Evolutionary conservation across 495 filamentous ascomycete genomes (phyloP).

Genomic region (Pseudotulostoma volvatum): DNA sequence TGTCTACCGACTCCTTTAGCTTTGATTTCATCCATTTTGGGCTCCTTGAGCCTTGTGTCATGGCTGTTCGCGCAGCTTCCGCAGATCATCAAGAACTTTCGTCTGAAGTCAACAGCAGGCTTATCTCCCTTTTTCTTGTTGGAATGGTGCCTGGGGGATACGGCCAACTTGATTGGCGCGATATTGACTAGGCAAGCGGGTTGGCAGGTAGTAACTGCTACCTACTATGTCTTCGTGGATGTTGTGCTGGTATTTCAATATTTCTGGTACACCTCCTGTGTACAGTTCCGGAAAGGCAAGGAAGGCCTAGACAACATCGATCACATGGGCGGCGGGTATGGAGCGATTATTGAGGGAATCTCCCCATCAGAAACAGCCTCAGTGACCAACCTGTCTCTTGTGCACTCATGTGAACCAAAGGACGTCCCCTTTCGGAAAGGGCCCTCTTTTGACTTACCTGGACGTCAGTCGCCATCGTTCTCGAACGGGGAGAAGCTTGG

Average conservation of each 20-base stretch:
- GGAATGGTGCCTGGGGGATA: constrained; percentile 54
- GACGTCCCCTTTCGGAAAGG: constrained; percentile 18
- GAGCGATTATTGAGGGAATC: constrained; percentile 18
- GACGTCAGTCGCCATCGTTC: constrained; percentile 17
- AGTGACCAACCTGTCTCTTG: constrained; percentile 4
- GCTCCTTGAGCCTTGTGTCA: constrained; percentile 46
- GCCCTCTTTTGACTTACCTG: constrained; percentile 7
- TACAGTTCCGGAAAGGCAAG: constrained; percentile 20
- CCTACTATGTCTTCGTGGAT: constrained; percentile 56
- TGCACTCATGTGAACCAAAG: constrained; percentile 12
- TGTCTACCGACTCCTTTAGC: constrained; percentile 53
- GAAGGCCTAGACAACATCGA: constrained; percentile 4
- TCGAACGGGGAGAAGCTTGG: constrained; percentile 26
- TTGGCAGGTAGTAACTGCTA: constrained; percentile 54
- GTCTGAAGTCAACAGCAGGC: constrained; percentile 47
- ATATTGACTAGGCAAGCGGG: constrained; percentile 48
- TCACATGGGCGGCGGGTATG: constrained; percentile 9
- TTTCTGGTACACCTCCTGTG: constrained; percentile 48
- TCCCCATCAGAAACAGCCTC: constrained; percentile 8
- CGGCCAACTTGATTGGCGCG: constrained; percentile 50
- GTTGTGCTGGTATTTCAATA: constrained; percentile 45
- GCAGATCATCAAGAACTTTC: constrained; percentile 58
- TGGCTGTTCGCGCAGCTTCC: constrained; percentile 69
- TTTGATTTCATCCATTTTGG: constrained; percentile 47
- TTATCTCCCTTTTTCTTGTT: constrained; percentile 51